Percentiles rank a stretch among this genome's conserved stretches.
phyloP scores from a whole-genome alignment of 2,329 filamentous ascomycete genomes.

The Beauveria sp. region DNA sequence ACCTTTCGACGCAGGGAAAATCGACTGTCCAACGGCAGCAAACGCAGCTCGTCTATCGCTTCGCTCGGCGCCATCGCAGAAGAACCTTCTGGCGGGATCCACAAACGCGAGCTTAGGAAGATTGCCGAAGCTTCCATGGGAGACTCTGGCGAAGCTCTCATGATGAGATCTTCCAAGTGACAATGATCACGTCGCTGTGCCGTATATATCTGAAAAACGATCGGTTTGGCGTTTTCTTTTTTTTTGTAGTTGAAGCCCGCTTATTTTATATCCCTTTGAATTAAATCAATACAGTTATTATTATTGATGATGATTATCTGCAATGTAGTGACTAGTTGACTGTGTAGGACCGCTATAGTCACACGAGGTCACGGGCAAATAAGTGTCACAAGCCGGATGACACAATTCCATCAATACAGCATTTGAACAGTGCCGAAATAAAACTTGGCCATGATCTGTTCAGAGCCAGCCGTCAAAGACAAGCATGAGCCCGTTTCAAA shows the following conservation, averaged over 20 bases:
- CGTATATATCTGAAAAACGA: neutral
- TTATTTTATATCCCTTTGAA: slow-evolving; percentile 4
- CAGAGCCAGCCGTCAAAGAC: neutral
- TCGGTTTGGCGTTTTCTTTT: neutral
- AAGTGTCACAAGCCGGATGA: no score
- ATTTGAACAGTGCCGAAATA: neutral
- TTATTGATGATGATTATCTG: neutral
- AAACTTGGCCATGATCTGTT: neutral
- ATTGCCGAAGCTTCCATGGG: neutral
- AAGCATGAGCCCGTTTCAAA: neutral
- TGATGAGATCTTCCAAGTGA: slow-evolving; percentile 5
- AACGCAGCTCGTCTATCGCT: slow-evolving; percentile 29
- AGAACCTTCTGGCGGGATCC: slow-evolving; percentile 21
- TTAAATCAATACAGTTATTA: slow-evolving; percentile 3
- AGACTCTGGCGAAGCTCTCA: slow-evolving; percentile 6
- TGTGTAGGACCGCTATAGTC: neutral
- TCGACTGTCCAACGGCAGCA: slow-evolving; percentile 25
- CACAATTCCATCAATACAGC: no score
- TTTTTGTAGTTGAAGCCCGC: slow-evolving; percentile 3
- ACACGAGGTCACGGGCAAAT: no score
- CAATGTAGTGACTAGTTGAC: neutral
- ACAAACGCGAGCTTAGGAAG: neutral
- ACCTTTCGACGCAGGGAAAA: slow-evolving; percentile 25
- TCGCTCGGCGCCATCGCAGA: slow-evolving; percentile 42
- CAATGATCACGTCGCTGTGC: neutral